Evolutionary conservation across 352 stramenopile genomes (phyloP).

Genomic region (Pythium aquatile): DNA sequence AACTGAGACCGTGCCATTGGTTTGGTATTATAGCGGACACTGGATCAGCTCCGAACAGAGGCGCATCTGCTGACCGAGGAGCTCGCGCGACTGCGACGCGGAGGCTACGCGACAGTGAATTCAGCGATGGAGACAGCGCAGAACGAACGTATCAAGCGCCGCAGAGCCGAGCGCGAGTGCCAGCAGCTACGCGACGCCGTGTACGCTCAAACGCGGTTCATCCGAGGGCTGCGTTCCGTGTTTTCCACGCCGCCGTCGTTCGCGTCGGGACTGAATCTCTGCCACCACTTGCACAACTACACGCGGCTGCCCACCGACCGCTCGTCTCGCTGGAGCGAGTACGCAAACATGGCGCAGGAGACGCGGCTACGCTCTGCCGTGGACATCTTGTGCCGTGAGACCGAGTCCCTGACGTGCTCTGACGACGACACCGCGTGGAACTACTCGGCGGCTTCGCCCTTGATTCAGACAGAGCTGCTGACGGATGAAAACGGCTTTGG

Average conservation of each 20-base stretch:
- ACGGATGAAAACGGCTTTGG: constrained; percentile 5
- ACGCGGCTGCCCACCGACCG: neutral
- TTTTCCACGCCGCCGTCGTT: constrained; percentile 10
- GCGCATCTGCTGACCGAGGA: neutral
- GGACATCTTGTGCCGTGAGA: constrained; percentile 5
- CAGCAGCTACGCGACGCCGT: constrained; percentile 14
- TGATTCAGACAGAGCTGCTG: neutral
- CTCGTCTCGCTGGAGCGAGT: constrained; percentile 9
- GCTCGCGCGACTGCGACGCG: neutral
- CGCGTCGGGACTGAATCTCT: neutral
- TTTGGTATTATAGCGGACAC: neutral
- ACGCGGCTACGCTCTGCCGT: neutral
- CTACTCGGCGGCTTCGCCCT: neutral
- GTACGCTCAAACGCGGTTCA: constrained; percentile 9
- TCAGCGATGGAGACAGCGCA: constrained; percentile 2
- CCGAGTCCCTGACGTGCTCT: constrained; percentile 1
- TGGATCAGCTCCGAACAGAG: neutral
- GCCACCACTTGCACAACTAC: neutral
- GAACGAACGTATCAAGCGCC: constrained; percentile 10
- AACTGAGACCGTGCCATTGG: neutral
- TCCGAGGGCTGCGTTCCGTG: constrained; percentile 5
- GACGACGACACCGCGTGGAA: neutral
- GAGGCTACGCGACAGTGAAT: neutral
- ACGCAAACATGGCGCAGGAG: constrained; percentile 1
- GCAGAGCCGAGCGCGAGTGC: constrained; percentile 20